Percentiles rank a stretch among this genome's conserved stretches.
Conservation (phyloP, 148 eudicot genomes). For the Diospyros lotus region DNA sequence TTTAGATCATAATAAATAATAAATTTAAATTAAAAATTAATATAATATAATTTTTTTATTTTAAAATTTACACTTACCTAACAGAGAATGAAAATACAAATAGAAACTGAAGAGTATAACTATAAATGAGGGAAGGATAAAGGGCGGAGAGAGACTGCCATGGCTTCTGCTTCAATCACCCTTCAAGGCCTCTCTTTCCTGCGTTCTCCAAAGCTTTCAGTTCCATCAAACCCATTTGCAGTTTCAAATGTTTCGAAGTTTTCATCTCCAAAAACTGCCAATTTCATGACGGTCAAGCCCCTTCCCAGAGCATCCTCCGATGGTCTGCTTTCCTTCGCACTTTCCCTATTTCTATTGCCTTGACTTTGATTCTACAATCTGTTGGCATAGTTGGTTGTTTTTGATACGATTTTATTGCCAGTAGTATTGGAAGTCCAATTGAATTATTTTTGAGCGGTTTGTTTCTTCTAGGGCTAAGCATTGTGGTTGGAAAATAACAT, state of each 20-base stretch:
- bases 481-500: not conserved
- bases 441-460: too few relatives aligned
- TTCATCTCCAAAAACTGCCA: slow-evolving; percentile 12
- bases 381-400: not conserved
- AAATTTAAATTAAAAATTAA: too few relatives aligned
- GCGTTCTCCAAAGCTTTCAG: slow-evolving; percentile 1
- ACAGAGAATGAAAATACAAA: too few relatives aligned
- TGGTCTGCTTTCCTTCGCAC: slow-evolving; percentile 20
- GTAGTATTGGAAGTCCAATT: not conserved
- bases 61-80: too few relatives aligned
- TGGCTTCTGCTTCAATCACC: slow-evolving; percentile 12
- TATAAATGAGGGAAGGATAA: too few relatives aligned
- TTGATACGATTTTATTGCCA: not conserved
- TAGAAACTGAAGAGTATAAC: too few relatives aligned
- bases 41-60: too few relatives aligned
- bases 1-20: too few relatives aligned
- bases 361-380: not conserved
- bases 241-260: slow-evolving; percentile 13
- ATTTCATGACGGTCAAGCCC: slow-evolving; percentile 24
- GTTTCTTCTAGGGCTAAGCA: not conserved
- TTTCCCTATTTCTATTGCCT: not conserved
- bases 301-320: slow-evolving; percentile 33
- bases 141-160: not conserved
- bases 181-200: not conserved
- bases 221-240: slow-evolving; percentile 17